Conservation (phyloP, 306 rosid species). For the Lupinus albus region DNA sequence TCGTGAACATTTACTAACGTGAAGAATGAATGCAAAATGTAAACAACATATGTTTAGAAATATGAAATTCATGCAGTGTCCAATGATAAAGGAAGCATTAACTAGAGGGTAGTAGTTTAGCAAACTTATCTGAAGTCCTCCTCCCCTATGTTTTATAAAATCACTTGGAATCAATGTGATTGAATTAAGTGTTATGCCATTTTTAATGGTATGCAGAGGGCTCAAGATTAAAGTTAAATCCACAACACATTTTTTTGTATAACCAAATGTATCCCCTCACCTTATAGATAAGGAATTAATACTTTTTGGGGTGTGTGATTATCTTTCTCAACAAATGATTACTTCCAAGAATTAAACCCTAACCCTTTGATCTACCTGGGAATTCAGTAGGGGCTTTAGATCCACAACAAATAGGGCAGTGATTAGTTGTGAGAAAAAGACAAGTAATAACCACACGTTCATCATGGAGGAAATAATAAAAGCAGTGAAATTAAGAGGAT, state of each 20-base stretch:
- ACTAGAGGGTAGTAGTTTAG: not conserved
- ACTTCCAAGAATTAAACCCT: no score
- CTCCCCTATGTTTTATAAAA: not conserved
- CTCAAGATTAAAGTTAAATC: not conserved
- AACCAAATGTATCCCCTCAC: no score
- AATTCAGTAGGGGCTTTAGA: no score
- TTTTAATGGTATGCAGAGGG: not conserved
- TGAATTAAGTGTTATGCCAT: not conserved
- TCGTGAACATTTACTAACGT: not conserved
- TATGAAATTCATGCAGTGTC: not conserved
- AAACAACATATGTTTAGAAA: not conserved
- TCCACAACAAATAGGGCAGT: not conserved
- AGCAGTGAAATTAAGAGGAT: slow-evolving; percentile 1
- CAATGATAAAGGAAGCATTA: not conserved
- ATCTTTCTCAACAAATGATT: no score
- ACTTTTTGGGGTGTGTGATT: no score
- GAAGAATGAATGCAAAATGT: not conserved
- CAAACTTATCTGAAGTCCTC: not conserved
- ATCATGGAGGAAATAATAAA: slow-evolving; percentile 1
- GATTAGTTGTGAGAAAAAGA: slow-evolving; percentile 6
- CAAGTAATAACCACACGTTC: not conserved
- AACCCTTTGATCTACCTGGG: no score
- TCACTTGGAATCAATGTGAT: not conserved
- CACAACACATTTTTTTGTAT: no score
- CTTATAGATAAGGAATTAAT: no score